Percentiles rank a stretch among this genome's conserved stretches.
These are phyloP conservation scores for Arbutus unedo DNA, from an alignment of 148 eudicot species.

Conservation along the genomic window DNA sequence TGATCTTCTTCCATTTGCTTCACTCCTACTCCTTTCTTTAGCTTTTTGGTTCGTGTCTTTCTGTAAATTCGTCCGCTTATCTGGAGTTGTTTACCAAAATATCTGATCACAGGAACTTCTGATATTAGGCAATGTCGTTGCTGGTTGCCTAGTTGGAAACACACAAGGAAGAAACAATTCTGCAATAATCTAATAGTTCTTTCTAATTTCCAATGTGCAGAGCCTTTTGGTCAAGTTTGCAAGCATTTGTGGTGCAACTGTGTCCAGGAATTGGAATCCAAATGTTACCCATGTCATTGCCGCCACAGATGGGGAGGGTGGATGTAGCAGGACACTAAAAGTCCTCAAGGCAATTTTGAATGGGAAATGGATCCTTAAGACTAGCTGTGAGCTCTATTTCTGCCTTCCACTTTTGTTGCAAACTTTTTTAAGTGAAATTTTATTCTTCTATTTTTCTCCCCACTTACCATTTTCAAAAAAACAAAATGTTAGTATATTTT, in stretches of 20 bases:
- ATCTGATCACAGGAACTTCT: background rate
- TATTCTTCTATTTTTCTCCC: background rate
- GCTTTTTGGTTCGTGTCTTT: background rate
- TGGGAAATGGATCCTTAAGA: constrained; percentile 78
- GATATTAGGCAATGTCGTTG: background rate
- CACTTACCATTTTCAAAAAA: background rate
- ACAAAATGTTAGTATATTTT: background rate
- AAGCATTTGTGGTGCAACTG: constrained; percentile 60
- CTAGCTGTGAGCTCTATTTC: constrained; percentile 57
- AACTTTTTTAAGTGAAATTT: background rate
- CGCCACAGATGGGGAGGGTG: constrained; percentile 82
- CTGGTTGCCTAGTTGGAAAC: background rate
- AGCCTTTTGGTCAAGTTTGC: constrained; percentile 55
- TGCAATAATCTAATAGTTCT: background rate
- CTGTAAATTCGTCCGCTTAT: constrained; percentile 1
- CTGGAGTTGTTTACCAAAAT: constrained; percentile 4
- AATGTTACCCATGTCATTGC: constrained; percentile 92
- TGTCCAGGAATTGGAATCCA: constrained; percentile 62
- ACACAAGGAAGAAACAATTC: background rate
- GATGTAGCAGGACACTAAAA: constrained; percentile 73
- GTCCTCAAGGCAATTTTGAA: constrained; percentile 87
- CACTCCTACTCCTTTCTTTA: background rate
- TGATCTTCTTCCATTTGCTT: background rate
- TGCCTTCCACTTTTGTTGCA: background rate
- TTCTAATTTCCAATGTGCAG: constrained; percentile 31